Percentiles rank a stretch among this genome's conserved stretches.
Conservation (phyloP, 371 early-diverging fungal species). For the Rhizopus sp. region DNA sequence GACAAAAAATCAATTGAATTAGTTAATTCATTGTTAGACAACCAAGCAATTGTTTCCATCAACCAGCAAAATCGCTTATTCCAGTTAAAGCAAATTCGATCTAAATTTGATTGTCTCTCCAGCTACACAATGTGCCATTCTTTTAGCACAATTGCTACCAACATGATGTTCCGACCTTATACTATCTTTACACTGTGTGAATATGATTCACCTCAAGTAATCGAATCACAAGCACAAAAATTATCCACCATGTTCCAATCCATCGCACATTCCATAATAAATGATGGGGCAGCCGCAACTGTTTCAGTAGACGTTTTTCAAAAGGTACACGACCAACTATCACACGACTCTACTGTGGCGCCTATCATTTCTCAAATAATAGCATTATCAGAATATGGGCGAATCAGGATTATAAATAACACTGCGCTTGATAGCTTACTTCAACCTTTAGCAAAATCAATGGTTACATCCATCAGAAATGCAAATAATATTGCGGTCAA, state of each 20-base stretch:
- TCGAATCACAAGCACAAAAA: constrained; percentile 15
- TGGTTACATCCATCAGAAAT: constrained; percentile 11
- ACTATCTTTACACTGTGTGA: constrained; percentile 10
- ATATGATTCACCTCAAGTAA: constrained; percentile 7
- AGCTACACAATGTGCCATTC: constrained; percentile 17
- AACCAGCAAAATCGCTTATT: constrained; percentile 11
- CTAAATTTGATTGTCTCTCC: constrained; percentile 19
- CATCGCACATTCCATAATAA: constrained; percentile 13
- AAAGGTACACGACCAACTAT: constrained; percentile 17
- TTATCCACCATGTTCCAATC: constrained; percentile 15
- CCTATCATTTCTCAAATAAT: too few relatives aligned
- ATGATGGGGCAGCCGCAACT: constrained; percentile 15
- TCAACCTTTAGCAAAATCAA: constrained; percentile 16
- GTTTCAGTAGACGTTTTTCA: constrained; percentile 14
- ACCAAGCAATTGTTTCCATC: constrained; percentile 10
- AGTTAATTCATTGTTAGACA: constrained; percentile 11
- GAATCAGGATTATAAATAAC: constrained; percentile 9
- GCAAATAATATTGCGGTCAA: constrained; percentile 10
- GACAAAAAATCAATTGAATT: constrained; percentile 20
- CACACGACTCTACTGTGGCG: too few relatives aligned
- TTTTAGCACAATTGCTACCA: constrained; percentile 15
- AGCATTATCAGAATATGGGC: constrained; percentile 7
- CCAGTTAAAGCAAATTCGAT: constrained; percentile 14
- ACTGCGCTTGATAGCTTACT: constrained; percentile 9
- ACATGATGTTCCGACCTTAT: constrained; percentile 11